Evolutionary conservation across 1,139 yeast genomes (phyloP), one percentile per base, ranked within the genome.

Genomic region (Taiozyma onychis): DNA sequence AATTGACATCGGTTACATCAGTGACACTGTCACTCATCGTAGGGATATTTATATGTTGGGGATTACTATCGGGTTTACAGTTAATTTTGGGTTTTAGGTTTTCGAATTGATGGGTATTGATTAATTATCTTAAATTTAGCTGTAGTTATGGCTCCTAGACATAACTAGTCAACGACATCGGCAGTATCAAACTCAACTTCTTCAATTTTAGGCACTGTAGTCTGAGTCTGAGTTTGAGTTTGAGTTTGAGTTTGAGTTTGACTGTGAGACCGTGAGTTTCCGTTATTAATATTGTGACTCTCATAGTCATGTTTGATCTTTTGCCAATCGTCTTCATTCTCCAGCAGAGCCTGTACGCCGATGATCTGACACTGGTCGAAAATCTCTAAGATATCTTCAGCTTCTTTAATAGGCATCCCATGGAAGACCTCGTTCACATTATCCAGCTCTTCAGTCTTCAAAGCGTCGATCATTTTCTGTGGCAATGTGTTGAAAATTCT

Each of bases 381-480:
- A 49, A 81, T 67, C 53, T 85, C 91, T 59, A 93, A 78, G 10
- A 87, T 75, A 27, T 72, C 66, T 66, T 93, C 98, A 3, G 97
- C 97, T 44, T 88, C 91, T 35, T 78, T 87, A 6, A 91, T 75
- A 37, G 81, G 74, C 76, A 88, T 76, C n/a, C 74, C 73, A 2
- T 86, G 95, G 65, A 93, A 87, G 2, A 88, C 93, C 57, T 82
- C 78, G 69, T 93, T 93, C 51, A 93, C 90, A 55, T 79, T 84
- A 55, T 88, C 97, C 52, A 93, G 73, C 13, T 81, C 75, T 47
- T 78, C 80, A 0, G 95, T 78, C 60, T 75, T 74, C n/a, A 91
- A 75, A 0, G 99, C 99, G 8, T 67, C 73, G 67, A 83, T 89
- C 81, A 93, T 81, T 18, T 75, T 76, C 6, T 68, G 61, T 2